phyloP scores from a whole-genome alignment of 1,139 yeast genomes.

The Hyphopichia fennica region DNA sequence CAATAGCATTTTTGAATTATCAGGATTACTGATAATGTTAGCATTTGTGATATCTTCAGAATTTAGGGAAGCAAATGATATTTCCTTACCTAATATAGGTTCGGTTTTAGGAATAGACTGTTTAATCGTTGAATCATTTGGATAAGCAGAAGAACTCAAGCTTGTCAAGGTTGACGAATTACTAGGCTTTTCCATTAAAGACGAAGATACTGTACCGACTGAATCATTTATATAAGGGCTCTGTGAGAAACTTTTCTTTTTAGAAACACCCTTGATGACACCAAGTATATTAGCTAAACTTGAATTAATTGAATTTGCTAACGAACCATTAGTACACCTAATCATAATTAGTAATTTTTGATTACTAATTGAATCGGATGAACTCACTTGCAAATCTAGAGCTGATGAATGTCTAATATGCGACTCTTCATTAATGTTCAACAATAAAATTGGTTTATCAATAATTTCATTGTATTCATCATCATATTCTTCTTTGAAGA shows the following conservation, averaged over 20 bases:
- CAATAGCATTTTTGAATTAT: slow-evolving; percentile 18
- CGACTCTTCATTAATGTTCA: slow-evolving; percentile 28
- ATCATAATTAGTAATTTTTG: slow-evolving; percentile 31
- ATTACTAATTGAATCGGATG: slow-evolving; percentile 31
- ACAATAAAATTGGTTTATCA: slow-evolving; percentile 39
- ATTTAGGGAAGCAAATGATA: slow-evolving; percentile 10
- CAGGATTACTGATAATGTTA: slow-evolving; percentile 23
- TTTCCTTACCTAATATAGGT: slow-evolving; percentile 3
- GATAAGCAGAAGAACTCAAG: slow-evolving; percentile 19
- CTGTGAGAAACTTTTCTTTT: neutral
- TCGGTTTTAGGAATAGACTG: neutral
- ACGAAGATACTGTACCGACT: slow-evolving; percentile 35
- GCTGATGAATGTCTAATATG: slow-evolving; percentile 38
- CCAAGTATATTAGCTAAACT: slow-evolving; percentile 32
- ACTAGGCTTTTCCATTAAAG: slow-evolving; percentile 36
- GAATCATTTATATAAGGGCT: slow-evolving; percentile 20
- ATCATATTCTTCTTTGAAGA: slow-evolving; percentile 43
- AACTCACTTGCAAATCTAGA: slow-evolving; percentile 38
- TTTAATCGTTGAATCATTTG: slow-evolving; percentile 1
- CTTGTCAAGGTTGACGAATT: slow-evolving; percentile 40
- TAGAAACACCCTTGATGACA: slow-evolving; percentile 17
- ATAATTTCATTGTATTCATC: slow-evolving; percentile 28
- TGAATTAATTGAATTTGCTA: slow-evolving; percentile 24
- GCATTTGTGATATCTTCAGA: slow-evolving; percentile 20
- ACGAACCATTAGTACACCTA: slow-evolving; percentile 32